Base-by-base conservation (phyloP, 2,329 filamentous ascomycete species). In the Cryphonectria nitschkei region DNA sequence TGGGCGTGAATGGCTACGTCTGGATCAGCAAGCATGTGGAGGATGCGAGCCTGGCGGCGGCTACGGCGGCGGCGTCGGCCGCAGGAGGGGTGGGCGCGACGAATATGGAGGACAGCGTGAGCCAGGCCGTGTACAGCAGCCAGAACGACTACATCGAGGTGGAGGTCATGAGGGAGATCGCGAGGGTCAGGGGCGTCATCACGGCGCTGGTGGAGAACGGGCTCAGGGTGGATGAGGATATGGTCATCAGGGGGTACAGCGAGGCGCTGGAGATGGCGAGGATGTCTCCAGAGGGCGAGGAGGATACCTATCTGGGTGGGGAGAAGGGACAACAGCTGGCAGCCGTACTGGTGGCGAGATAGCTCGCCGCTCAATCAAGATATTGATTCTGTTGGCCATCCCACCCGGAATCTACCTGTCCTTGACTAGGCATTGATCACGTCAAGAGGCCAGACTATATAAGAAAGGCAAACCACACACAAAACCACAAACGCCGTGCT, bases 1-100 rank as follows among this genome's bases (percentile, higher is more conserved):
- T 99, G 0, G 96, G 96, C 2, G 96, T 99, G 54, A 99, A 99
- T 77, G 96, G 96, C 0, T 98, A 97, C 79, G 94, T 98, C 71
- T 99, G 94, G 92, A 95, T 98, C 77, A 91, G 91, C 81, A 95
- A 93, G 83, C 94, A 97, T 76, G 83, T 92, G 9, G 90, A 93
- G 75, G 87, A 86, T 50, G 85, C 86, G n/a, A 81, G 81, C 6
- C 79, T 79, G 9, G 77, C 81, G 56, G 78, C 81, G 54, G 82
- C 86, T 60, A 82, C 84, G n/a, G 79, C 81, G 8, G 77, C 81
- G 60, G 78, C 81, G 43, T 82, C 86, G 62, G 82, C 84, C n/a
- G 79, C 81, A n/a, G 82, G 82, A 19, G 78, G 87, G 83, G 92
- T 94, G 22, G 78, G 89, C 84, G 93, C 98, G 77, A 97, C 94